These are phyloP conservation scores for Thymus quinquecostatus DNA, from an alignment of 257 asterid genomes.

Conservation along the genomic window DNA sequence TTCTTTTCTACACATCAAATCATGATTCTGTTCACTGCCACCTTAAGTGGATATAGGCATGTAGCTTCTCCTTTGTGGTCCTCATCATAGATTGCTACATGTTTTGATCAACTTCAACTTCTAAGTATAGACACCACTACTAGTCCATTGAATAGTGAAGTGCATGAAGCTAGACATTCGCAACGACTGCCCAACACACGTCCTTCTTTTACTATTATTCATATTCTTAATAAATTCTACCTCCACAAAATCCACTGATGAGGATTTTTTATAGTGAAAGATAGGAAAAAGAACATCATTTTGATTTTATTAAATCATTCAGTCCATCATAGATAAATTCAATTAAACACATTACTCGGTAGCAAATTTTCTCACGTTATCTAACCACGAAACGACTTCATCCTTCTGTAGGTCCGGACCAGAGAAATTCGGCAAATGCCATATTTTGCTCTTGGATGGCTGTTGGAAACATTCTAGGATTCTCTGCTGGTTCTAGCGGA, in stretches of 20 bases:
- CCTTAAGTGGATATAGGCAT: not conserved
- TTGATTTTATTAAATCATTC: not conserved
- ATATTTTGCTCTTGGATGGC: slow-evolving; percentile 99
- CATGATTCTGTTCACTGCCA: slow-evolving; percentile 9
- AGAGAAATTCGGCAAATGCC: slow-evolving; percentile 96
- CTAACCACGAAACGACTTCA: slow-evolving; percentile 19
- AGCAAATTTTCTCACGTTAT: not conserved
- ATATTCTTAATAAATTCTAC: slow-evolving; percentile 11
- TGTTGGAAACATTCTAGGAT: slow-evolving; percentile 96
- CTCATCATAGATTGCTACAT: slow-evolving; percentile 14
- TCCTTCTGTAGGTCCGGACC: slow-evolving; percentile 80
- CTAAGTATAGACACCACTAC: slow-evolving; percentile 13
- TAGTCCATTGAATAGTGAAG: not conserved
- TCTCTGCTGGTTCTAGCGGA: slow-evolving; percentile 98
- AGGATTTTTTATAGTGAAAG: not conserved
- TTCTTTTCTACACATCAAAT: not conserved
- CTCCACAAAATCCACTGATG: not conserved
- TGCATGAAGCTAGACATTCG: not conserved
- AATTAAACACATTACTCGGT: too few relatives aligned
- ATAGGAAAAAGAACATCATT: slow-evolving; percentile 16
- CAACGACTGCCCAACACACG: slow-evolving; percentile 15
- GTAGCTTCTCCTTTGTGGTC: not conserved
- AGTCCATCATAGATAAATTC: too few relatives aligned
- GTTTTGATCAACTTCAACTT: slow-evolving; percentile 18
- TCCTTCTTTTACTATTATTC: slow-evolving; percentile 14